phyloP scores from a whole-genome alignment of 1,284 basidiomycete species.

The Boletus calvinii region DNA sequence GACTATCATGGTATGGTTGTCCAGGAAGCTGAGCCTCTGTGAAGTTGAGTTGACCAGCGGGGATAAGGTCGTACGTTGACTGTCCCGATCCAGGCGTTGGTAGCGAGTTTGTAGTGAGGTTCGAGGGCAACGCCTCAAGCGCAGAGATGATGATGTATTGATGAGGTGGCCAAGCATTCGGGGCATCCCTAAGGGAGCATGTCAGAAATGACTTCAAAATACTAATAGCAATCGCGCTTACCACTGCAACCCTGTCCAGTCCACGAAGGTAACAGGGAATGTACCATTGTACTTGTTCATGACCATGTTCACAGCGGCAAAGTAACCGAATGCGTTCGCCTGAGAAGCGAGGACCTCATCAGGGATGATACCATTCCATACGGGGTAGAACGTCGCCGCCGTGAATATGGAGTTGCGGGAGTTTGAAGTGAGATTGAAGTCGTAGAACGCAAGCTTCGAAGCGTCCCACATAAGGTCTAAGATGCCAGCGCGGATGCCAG shows the following conservation, averaged over 20 bases:
- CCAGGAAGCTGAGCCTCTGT: slow-evolving; percentile 63
- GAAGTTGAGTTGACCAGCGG: slow-evolving; percentile 72
- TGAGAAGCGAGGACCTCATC: slow-evolving; percentile 58
- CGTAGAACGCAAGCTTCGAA: slow-evolving; percentile 83
- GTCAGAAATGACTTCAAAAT: neutral
- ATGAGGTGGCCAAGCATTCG: slow-evolving; percentile 85
- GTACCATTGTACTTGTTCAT: slow-evolving; percentile 72
- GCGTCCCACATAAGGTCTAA: slow-evolving; percentile 88
- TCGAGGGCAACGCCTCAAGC: slow-evolving; percentile 67
- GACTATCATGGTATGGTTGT: slow-evolving; percentile 50
- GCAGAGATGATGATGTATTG: slow-evolving; percentile 82
- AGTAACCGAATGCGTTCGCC: slow-evolving; percentile 68
- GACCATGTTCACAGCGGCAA: slow-evolving; percentile 73
- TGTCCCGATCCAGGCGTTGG: slow-evolving; percentile 48
- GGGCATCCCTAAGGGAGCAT: slow-evolving; percentile 55
- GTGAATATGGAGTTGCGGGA: slow-evolving; percentile 64
- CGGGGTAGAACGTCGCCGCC: slow-evolving; percentile 78
- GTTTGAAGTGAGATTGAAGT: slow-evolving; percentile 74
- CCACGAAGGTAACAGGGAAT: slow-evolving; percentile 48
- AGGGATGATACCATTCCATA: slow-evolving; percentile 87
- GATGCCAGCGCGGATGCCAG: slow-evolving; percentile 62
- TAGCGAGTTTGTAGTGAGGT: slow-evolving; percentile 54
- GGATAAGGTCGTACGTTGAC: slow-evolving; percentile 68
- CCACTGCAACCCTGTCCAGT: slow-evolving; percentile 79
- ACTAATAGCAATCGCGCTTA: slow-evolving; percentile 28